phyloP scores from a whole-genome alignment of 2,329 filamentous ascomycete genomes.

The Diaporthe humulicola region DNA sequence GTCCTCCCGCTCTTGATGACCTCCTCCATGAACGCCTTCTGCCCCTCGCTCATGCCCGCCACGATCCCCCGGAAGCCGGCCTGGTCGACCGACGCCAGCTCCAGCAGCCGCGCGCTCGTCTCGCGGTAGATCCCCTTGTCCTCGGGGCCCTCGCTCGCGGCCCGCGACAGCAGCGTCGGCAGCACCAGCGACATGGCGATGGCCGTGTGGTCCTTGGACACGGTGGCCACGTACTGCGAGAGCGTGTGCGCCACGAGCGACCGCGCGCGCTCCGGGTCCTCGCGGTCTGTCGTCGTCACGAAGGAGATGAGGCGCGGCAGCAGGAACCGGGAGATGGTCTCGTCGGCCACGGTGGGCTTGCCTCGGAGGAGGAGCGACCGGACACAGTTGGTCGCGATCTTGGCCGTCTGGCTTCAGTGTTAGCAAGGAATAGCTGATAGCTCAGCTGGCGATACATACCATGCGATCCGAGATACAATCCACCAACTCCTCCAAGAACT shows the following conservation, averaged over 20 bases:
- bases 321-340: conserved; percentile 80
- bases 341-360: conserved; percentile 73
- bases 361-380: conserved; percentile 83
- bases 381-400: conserved; percentile 90
- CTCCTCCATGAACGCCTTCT: conserved; percentile 84
- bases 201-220: conserved; percentile 60
- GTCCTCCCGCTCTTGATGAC: conserved; percentile 78
- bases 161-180: conserved; percentile 81
- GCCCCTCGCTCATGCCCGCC: conserved; percentile 75
- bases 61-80: conserved; percentile 81
- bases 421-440: conserved; percentile 24
- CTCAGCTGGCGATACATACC: conserved; percentile 58
- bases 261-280: conserved; percentile 85
- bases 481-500: conserved; percentile 83
- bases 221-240: conserved; percentile 74
- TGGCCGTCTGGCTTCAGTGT: conserved; percentile 74
- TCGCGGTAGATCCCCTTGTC: conserved; percentile 73
- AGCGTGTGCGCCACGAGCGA: conserved; percentile 80
- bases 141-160: conserved; percentile 71
- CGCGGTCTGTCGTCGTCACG: conserved; percentile 75
- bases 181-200: conserved; percentile 82
- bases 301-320: conserved; percentile 83
- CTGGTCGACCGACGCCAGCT: conserved; percentile 84
- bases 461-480: conserved; percentile 87
- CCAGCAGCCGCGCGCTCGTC: conserved; percentile 81